phyloP scores from a whole-genome alignment of 352 stramenopile genomes.

The Pseudoperonospora humuli region DNA sequence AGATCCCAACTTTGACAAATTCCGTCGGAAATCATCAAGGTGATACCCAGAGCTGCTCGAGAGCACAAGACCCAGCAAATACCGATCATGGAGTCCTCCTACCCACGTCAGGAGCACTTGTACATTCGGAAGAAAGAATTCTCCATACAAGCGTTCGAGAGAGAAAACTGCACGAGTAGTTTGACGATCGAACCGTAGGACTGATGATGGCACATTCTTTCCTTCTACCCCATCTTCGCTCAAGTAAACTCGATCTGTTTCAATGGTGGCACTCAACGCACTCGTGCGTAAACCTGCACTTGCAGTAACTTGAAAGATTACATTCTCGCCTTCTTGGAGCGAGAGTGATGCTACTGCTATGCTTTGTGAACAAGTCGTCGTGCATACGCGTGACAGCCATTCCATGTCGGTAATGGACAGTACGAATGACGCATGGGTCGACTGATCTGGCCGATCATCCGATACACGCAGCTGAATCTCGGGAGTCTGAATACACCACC shows the following conservation, averaged over 20 bases:
- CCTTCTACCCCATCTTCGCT: constrained; percentile 5
- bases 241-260: constrained; percentile 37
- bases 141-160: constrained; percentile 25
- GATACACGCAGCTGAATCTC: constrained; percentile 27
- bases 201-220: constrained; percentile 5
- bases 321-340: constrained; percentile 26
- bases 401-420: constrained; percentile 27
- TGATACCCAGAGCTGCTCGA: constrained; percentile 60
- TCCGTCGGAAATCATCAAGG: constrained; percentile 40
- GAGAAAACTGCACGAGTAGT: constrained; percentile 17
- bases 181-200: constrained; percentile 18
- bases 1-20: constrained; percentile 42
- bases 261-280: constrained; percentile 34
- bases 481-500: constrained; percentile 19
- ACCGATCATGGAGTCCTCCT: constrained; percentile 31
- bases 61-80: constrained; percentile 55
- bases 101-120: constrained; percentile 32
- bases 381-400: constrained; percentile 30
- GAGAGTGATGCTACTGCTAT: constrained; percentile 23
- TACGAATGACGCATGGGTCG: constrained; percentile 11
- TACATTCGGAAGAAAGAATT: constrained; percentile 42
- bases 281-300: constrained; percentile 31
- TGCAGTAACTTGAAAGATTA: constrained; percentile 31
- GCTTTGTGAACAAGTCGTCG: constrained; percentile 21
- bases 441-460: constrained; percentile 18